Evolutionary conservation across 2,329 filamentous ascomycete species (phyloP).

Genomic region (Drechmeria coniospora): DNA sequence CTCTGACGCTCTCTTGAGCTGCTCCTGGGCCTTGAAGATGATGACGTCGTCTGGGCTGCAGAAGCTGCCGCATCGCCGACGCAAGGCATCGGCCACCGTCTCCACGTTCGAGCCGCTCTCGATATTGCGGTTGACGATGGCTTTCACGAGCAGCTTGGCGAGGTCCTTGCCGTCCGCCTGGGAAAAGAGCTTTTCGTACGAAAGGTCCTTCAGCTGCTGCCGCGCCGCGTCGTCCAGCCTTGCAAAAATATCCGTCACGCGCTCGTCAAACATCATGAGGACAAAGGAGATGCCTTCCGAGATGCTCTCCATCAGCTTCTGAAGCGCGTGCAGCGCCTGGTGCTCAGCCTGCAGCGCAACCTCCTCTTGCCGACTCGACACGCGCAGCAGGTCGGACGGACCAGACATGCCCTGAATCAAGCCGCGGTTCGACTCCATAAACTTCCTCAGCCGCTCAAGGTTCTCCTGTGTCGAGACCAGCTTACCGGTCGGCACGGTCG

Average conservation of each 20-base stretch:
- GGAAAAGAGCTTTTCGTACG: conserved; percentile 79
- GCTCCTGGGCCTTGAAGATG: conserved; percentile 96
- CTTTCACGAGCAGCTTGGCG: conserved; percentile 88
- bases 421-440: conserved; percentile 72
- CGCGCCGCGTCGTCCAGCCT: conserved; percentile 57
- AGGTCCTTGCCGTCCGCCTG: conserved; percentile 67
- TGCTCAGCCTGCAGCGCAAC: conserved; percentile 88
- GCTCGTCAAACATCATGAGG: conserved; percentile 85
- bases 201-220: conserved; percentile 57
- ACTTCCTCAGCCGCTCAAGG: conserved; percentile 62
- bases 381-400: conserved; percentile 66
- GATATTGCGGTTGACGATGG: conserved; percentile 96
- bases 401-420: conserved; percentile 93
- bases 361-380: conserved; percentile 74
- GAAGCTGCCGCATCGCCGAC: conserved; percentile 87
- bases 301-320: conserved; percentile 75
- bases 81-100: conserved; percentile 86
- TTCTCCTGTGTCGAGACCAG: conserved; percentile 66
- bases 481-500: conserved; percentile 52
- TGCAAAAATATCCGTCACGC: conserved; percentile 72
- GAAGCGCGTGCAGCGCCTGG: conserved; percentile 73
- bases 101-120: conserved; percentile 94
- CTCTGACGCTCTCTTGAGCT: conserved; percentile 76
- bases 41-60: conserved; percentile 95
- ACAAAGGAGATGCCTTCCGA: conserved; percentile 96